These are phyloP conservation scores for Cardamine occulta DNA, from an alignment of 345 rosid genomes.

Conservation along the genomic window DNA sequence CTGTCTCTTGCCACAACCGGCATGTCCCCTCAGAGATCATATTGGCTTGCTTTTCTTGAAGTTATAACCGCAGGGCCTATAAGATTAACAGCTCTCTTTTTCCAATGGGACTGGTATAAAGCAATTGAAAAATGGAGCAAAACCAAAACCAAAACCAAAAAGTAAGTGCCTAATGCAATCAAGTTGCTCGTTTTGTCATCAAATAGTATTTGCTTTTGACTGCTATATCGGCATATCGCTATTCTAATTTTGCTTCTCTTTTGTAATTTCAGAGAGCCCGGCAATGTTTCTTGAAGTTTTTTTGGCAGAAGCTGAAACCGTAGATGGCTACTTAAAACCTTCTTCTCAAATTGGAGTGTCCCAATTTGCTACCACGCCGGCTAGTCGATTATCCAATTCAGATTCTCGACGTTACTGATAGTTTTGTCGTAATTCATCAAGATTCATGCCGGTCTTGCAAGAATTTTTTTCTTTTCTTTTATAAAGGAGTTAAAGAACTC, in stretches of 20 bases:
- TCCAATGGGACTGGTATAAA: slow-evolving; percentile 81
- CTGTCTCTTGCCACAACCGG: slow-evolving; percentile 72
- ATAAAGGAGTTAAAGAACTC: slow-evolving; percentile 13
- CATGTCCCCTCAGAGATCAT: slow-evolving; percentile 79
- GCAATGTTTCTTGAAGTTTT: background rate
- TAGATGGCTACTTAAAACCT: background rate
- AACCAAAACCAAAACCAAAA: slow-evolving; percentile 25
- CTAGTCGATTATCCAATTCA: background rate
- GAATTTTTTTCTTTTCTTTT: background rate
- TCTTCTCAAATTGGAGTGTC: background rate
- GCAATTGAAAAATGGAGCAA: slow-evolving; percentile 53
- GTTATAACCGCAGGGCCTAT: slow-evolving; percentile 56
- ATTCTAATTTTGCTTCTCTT: background rate
- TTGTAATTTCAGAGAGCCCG: slow-evolving; percentile 17
- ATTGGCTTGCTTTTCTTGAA: slow-evolving; percentile 74
- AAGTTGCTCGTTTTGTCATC: background rate
- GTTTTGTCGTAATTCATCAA: background rate
- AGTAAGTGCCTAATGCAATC: slow-evolving; percentile 22
- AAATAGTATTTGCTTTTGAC: background rate
- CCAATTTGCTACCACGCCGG: background rate
- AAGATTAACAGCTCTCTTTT: slow-evolving; percentile 58
- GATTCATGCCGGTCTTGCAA: slow-evolving; percentile 5
- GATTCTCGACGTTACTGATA: background rate
- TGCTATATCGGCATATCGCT: background rate
- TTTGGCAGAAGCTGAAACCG: slow-evolving; percentile 1